Base-by-base conservation (phyloP, 176 grass and related monocot species). In the Neostapfia colusana region DNA sequence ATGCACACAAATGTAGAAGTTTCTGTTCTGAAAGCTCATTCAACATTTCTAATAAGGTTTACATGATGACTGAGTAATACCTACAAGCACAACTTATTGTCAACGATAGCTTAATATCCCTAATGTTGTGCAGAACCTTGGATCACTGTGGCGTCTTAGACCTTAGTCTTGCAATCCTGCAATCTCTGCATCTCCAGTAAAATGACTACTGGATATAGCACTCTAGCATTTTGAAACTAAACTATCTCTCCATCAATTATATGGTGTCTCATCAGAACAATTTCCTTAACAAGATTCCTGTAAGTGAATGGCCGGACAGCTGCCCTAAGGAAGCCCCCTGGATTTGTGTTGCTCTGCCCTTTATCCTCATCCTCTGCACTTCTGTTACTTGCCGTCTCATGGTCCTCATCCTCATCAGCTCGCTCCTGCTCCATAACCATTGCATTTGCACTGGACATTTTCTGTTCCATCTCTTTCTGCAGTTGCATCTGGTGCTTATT, bases 281-380 rank as follows among this genome's bases (percentile, higher is more conserved):
- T 94, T 61, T 98, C 95, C 75, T 98, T 92, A 24, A 98, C 91
- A 66, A 98, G 91, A 88, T 95, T 95, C 63, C 91, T 83, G 61
- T 92, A 92, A 61, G 87, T 98, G 77, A 95, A 98, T 34, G 89
- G 95, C 17, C 87, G 79, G 60, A 95, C 95, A 0, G 91, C 77
- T 0, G 89, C 91, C 69, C 88, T 98, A 61, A 98, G 45, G 84
- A 94, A 92, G 72, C 64, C 75, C 10, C 86, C 87, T 10, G 79
- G 46, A 8, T 81, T 84, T 13, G 25, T 40, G 67, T 86, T 72
- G 2, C 85, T 76, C 72, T 84, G 85, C 11, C 39, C 41, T 77
- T 10, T 40, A 12, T 37, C 73, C 49, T 10, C 40, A 12, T 24
- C 73, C 56, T 61, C 68, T 25, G 44, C 50, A 61, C 11, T 28